These are phyloP conservation scores for Astraeus odoratus DNA, from an alignment of 768 basidiomycete genomes.

Conservation along the genomic window DNA sequence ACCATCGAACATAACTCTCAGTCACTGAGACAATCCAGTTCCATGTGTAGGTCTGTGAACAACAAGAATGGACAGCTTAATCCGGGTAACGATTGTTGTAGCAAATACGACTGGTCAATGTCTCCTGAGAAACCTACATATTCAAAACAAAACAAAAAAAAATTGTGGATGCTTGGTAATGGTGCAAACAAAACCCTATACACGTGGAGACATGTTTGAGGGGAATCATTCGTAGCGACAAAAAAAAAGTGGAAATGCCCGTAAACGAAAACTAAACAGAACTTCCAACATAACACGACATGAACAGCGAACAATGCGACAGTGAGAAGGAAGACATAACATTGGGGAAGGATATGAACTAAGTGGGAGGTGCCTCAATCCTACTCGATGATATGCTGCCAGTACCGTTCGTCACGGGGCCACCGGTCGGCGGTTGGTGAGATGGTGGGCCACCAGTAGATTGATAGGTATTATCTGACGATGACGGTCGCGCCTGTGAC, in stretches of 20 bases:
- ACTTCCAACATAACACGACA: conserved; percentile 8
- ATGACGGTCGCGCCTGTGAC: conserved; percentile 48
- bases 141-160: too few relatives aligned
- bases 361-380: conserved; percentile 37
- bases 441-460: conserved; percentile 32
- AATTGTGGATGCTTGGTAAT: conserved; percentile 4
- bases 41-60: too few relatives aligned
- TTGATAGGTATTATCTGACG: conserved; percentile 54
- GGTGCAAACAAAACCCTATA: conserved; percentile 18
- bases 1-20: too few relatives aligned
- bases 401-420: conserved; percentile 36
- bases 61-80: not conserved
- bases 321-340: not conserved
- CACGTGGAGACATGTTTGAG: conserved; percentile 19
- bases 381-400: conserved; percentile 32
- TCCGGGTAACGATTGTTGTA: too few relatives aligned
- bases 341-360: conserved; percentile 4
- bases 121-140: not conserved
- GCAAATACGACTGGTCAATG: not conserved
- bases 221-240: conserved; percentile 21
- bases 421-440: conserved; percentile 17
- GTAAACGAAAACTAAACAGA: conserved; percentile 14
- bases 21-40: too few relatives aligned
- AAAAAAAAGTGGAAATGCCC: conserved; percentile 20
- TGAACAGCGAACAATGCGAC: conserved; percentile 2